Base-by-base conservation (phyloP, 768 basidiomycete genomes). In the Glaciozyma antarctica region DNA sequence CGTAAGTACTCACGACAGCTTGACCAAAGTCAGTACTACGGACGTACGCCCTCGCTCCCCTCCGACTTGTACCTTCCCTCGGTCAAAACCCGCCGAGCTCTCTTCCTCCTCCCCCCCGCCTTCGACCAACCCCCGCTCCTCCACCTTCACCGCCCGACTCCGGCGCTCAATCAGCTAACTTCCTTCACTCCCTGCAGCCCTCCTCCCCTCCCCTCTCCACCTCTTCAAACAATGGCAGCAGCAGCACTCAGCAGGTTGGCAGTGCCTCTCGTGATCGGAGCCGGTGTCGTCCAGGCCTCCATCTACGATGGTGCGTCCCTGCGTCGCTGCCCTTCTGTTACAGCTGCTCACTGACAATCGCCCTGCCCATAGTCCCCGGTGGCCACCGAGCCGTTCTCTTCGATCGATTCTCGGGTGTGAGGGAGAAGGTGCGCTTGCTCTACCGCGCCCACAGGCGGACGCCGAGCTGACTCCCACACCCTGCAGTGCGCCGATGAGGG, bases 401-500 rank as follows among this genome's bases (percentile, higher is more conserved):
- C 78, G 94, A 98, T 78, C 82, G 94, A 73, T 97, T 99, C 62
- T 63, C 65, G n/a, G 74, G 74, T 62, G 72, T 73, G 12, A 68
- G 71, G 55, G 71, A 71, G 19, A 64, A 69, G 55, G 71, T 72
- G 13, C 38, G 13, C 38, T 24, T 38, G 19, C 10, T 44, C 21
- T 38, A 17, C 38, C 38, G 13, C 19, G 47, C 9, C 19, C 3
- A 48, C 13, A n/a, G 2, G 28, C 41, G 43, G 54, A 24, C 34
- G n/a, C 55, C 8, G 9, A 26, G n/a, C n/a, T 4, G 38, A 55
- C 45, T 10, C 26, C 24, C 16, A 5, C 57, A 94, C 92, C 32
- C 32, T 32, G 87, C 93, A 15, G 38, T 41, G 38, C 38, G 83
- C 85, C 13, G 83, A 83, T 9, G 95, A 99, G 77, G 95, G 95